Evolutionary conservation across 208 protist species (phyloP).

Genomic region (Jaenimonas drosophilae): DNA sequence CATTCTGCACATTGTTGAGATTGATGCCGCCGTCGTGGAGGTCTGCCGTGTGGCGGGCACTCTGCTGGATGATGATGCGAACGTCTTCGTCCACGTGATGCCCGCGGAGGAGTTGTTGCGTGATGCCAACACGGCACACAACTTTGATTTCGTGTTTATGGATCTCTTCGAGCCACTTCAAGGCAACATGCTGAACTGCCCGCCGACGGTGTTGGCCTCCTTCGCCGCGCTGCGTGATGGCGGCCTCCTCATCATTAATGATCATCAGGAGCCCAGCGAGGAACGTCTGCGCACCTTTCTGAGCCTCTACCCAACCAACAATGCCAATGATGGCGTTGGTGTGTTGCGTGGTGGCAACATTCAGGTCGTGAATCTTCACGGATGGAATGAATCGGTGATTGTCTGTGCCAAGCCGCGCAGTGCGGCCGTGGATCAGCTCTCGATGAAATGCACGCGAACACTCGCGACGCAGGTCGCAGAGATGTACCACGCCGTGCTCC

Average conservation of each 20-base stretch:
- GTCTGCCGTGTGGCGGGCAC: slow-evolving; percentile 30
- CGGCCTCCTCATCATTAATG: slow-evolving; percentile 66
- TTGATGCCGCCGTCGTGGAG: slow-evolving; percentile 49
- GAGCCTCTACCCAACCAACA: slow-evolving; percentile 28
- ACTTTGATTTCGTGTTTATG: slow-evolving; percentile 62
- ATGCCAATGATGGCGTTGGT: too few species aligned
- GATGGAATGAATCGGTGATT: slow-evolving; percentile 70
- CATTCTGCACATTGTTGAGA: slow-evolving; percentile 48
- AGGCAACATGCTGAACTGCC: slow-evolving; percentile 37
- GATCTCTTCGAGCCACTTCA: slow-evolving; percentile 66
- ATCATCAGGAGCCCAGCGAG: slow-evolving; percentile 44
- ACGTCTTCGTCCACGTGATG: slow-evolving; percentile 20
- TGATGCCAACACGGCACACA: background rate
- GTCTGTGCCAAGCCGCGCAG: slow-evolving; percentile 29
- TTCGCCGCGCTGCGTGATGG: slow-evolving; percentile 21
- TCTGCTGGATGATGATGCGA: slow-evolving; percentile 12
- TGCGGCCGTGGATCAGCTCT: slow-evolving; percentile 6
- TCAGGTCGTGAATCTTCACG: slow-evolving; percentile 59
- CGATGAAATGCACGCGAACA: slow-evolving; percentile 9
- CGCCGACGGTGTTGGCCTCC: slow-evolving; percentile 18
- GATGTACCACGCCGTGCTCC: slow-evolving; percentile 17
- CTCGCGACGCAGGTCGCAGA: slow-evolving; percentile 13
- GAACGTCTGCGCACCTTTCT: slow-evolving; percentile 19
- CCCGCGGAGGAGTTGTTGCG: slow-evolving; percentile 9
- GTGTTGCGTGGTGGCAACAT: slow-evolving; percentile 49